phyloP scores from a whole-genome alignment of 441 rosid genomes.

The California macrophylla region DNA sequence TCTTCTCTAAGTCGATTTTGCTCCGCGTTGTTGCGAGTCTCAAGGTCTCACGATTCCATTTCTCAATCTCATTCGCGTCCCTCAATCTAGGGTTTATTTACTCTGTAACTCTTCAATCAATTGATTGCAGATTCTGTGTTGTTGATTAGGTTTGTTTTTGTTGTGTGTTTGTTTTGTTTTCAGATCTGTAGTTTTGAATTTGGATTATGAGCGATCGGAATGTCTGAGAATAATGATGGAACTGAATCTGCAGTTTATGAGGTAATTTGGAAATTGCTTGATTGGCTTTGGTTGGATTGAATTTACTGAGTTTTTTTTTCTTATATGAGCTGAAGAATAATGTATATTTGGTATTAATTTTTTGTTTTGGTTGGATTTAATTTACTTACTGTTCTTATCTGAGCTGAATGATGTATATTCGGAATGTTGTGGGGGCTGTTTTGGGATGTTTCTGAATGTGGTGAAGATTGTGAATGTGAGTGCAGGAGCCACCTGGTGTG shows the following conservation, averaged over 20 bases:
- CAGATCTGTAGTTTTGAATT: not conserved
- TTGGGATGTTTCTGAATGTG: not conserved
- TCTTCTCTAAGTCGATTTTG: not conserved
- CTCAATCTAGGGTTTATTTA: constrained; percentile 2
- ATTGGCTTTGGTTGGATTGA: not conserved
- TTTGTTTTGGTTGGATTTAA: not conserved
- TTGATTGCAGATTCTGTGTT: constrained; percentile 1
- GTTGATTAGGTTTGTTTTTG: not conserved
- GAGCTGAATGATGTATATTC: not conserved
- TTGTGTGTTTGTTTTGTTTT: not conserved
- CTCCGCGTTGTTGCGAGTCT: not conserved
- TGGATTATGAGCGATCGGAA: constrained; percentile 4
- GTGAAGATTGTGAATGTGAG: not conserved
- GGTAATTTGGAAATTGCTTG: not conserved
- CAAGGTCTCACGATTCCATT: not conserved
- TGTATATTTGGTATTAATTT: not conserved
- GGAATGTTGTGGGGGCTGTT: not conserved
- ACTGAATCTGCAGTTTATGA: not conserved
- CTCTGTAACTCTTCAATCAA: not conserved
- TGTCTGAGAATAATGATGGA: not conserved
- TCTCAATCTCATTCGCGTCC: not conserved
- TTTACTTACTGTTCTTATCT: not conserved
- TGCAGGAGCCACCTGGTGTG: not conserved
- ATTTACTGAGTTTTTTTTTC: too few relatives aligned
- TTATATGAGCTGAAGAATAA: not conserved